Base-by-base conservation (phyloP, 164 flowering plant species). In the Dillenia suffruticosa region DNA sequence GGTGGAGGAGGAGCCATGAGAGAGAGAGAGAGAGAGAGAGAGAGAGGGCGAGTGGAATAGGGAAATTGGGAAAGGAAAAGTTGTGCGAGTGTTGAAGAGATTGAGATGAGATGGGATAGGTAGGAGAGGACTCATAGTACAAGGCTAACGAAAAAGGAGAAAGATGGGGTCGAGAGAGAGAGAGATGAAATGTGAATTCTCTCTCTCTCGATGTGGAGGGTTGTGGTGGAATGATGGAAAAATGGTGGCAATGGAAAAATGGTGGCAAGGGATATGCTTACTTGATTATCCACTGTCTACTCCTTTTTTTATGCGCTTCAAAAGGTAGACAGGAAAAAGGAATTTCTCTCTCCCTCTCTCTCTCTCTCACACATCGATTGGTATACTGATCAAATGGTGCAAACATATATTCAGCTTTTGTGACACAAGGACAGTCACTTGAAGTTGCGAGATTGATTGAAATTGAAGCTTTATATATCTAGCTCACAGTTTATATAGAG, bases 221-320 rank as follows among this genome's bases (percentile, higher is more conserved):
- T 68, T 60, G n/a, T 43, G 52, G 52, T 54, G 10, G 14, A 32
- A 46, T 49, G 60, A 65, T 16, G 57, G 46, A 46, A 44, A 47
- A 47, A 46, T 62, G 56, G 62, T 67, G 69, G 51, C 47, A 59
- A 19, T 19, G 57, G 46, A 46, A 44, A 47, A 47, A 46, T 62
- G 56, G 62, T 67, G 69, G 51, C 47, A 59, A 49, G 44, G 70
- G 66, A 64, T 67, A 63, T 74, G 74, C 72, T 61, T 67, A 67
- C 71, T 40, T 57, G 74, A 67, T 61, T 64, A 67, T 12, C 62
- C 65, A 64, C 64, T 55, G 57, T 56, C 65, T 54, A 13, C 45
- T 53, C 47, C 40, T 47, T 56, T 70, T 60, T 47, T 70, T 69
- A 69, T 70, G 73, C 62, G 73, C 62, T 51, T 24, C 49, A 44